A percentile compares a stretch with the other conserved stretches of the same genome.
These are phyloP conservation scores for Fusarium sp. DNA, from an alignment of 2,329 filamentous ascomycete species.

Conservation along the genomic window DNA sequence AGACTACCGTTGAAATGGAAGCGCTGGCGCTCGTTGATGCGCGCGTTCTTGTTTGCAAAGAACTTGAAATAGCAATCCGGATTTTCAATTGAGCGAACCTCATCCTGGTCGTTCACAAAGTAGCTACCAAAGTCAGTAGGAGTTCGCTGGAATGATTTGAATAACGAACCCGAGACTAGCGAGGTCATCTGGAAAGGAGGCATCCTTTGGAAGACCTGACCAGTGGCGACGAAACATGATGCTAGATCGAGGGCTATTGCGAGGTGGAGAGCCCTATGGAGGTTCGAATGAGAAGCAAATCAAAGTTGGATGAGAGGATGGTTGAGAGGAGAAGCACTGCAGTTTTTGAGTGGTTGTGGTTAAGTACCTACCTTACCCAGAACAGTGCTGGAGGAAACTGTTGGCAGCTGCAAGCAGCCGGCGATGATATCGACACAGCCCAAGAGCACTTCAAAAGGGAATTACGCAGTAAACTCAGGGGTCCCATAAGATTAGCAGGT, in stretches of 20 bases:
- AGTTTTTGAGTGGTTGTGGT: conserved; percentile 6
- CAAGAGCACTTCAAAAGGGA: not conserved
- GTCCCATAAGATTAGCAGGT: not conserved
- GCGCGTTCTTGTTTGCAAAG: conserved; percentile 76
- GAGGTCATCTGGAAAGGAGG: conserved; percentile 72
- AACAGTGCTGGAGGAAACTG: not conserved
- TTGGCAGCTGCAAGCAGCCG: conserved; percentile 30
- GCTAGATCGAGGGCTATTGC: not conserved
- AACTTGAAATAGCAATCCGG: conserved; percentile 79
- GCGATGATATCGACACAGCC: not conserved
- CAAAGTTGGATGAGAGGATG: not conserved
- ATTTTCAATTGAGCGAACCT: conserved; percentile 76
- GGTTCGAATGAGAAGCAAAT: not conserved
- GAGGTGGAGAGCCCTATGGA: not conserved
- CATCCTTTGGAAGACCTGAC: conserved; percentile 76
- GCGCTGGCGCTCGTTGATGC: conserved; percentile 79
- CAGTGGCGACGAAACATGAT: conserved; percentile 78
- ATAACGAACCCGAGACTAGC: conserved; percentile 73
- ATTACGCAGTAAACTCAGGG: not conserved
- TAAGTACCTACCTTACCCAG: not conserved
- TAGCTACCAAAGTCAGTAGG: conserved; percentile 64
- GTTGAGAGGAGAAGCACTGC: not conserved
- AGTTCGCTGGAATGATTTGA: not conserved
- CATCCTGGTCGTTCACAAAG: conserved; percentile 79
- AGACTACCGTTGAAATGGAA: conserved; percentile 78